Conservation (phyloP, 177 flowering plant genomes). For the Telopea speciosissima region DNA sequence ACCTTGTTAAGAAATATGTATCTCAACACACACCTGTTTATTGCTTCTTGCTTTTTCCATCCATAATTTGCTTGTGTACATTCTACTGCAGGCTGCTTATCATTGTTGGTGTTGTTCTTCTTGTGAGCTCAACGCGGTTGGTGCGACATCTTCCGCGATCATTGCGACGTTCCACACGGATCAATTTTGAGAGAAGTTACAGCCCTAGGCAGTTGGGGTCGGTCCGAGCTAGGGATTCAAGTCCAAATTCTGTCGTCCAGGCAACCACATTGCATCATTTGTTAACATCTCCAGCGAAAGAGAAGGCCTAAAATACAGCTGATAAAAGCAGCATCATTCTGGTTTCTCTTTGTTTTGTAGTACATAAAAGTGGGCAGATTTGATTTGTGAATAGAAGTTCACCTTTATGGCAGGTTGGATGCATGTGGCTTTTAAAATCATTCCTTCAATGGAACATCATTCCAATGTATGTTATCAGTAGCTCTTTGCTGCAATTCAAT, state of each 20-base stretch:
- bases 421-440: conserved; percentile 12
- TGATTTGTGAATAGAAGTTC: conserved; percentile 11
- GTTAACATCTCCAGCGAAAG: conserved; percentile 51
- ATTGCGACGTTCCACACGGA: conserved; percentile 25
- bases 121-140: conserved; percentile 73
- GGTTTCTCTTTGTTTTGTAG: not conserved
- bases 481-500: too few relatives aligned
- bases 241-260: conserved; percentile 68
- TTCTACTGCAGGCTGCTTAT: conserved; percentile 59
- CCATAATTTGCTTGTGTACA: not conserved
- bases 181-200: conserved; percentile 32
- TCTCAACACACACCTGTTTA: not conserved
- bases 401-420: conserved; percentile 1
- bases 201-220: conserved; percentile 36
- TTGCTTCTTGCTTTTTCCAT: not conserved
- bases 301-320: conserved; percentile 17
- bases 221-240: conserved; percentile 43
- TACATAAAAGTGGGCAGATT: not conserved
- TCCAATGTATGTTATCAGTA: too few relatives aligned
- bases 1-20: too few relatives aligned
- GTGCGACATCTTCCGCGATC: conserved; percentile 42
- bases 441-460: conserved; percentile 10
- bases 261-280: conserved; percentile 74
- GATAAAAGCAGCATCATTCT: not conserved
- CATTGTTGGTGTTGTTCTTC: conserved; percentile 64